Evolutionary conservation across 2,329 filamentous ascomycete genomes (phyloP).

Genomic region (Fusarium nematophilum): DNA sequence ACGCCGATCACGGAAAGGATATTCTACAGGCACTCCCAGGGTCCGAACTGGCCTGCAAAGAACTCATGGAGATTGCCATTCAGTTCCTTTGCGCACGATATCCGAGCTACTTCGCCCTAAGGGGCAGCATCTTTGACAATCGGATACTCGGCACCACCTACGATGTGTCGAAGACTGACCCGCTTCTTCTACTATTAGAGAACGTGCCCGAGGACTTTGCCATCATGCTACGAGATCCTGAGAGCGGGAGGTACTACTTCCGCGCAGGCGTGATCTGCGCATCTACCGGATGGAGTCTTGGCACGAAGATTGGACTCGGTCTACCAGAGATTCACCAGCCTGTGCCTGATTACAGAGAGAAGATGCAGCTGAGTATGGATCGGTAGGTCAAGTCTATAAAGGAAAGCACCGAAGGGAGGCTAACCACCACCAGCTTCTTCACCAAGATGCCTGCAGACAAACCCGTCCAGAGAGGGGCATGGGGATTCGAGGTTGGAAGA

Average conservation of each 20-base stretch:
- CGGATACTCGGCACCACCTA: slow-evolving; percentile 71
- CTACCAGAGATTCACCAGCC: slow-evolving; percentile 78
- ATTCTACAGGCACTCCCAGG: slow-evolving; percentile 78
- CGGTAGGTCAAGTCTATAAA: slow-evolving; percentile 59
- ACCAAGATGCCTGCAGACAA: slow-evolving; percentile 78
- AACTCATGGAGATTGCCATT: slow-evolving; percentile 86
- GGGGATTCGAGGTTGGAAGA: slow-evolving; percentile 80
- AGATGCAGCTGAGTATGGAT: slow-evolving; percentile 89
- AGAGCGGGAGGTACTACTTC: slow-evolving; percentile 77
- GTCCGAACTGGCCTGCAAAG: slow-evolving; percentile 81
- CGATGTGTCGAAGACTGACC: slow-evolving; percentile 68
- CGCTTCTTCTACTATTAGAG: slow-evolving; percentile 76
- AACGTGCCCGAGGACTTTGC: slow-evolving; percentile 88
- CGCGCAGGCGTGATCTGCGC: slow-evolving; percentile 83
- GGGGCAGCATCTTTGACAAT: slow-evolving; percentile 73
- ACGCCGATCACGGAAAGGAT: slow-evolving; percentile 67
- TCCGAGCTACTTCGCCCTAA: slow-evolving; percentile 76
- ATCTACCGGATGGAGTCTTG: slow-evolving; percentile 81
- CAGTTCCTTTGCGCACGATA: slow-evolving; percentile 83
- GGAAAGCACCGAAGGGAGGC: too few species aligned
- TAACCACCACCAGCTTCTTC: slow-evolving; percentile 70
- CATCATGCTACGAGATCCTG: slow-evolving; percentile 76
- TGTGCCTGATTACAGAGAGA: slow-evolving; percentile 86
- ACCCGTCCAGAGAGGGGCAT: slow-evolving; percentile 85
- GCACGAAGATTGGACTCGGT: slow-evolving; percentile 75